These are phyloP conservation scores for Mrakia hoshinonis DNA, from an alignment of 768 basidiomycete genomes.

Conservation along the genomic window DNA sequence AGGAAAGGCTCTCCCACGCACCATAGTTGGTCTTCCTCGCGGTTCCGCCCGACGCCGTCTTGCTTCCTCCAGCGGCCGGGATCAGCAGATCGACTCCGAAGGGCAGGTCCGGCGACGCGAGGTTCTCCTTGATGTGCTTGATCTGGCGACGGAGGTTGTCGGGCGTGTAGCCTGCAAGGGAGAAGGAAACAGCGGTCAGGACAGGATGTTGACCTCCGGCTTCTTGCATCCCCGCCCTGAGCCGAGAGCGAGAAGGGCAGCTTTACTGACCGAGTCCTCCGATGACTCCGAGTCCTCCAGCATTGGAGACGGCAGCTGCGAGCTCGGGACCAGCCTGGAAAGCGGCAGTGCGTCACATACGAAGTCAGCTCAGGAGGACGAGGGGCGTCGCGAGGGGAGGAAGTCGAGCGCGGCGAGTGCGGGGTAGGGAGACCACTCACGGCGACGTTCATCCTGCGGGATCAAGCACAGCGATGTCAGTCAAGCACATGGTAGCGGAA, in stretches of 20 bases:
- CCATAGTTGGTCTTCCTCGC: slow-evolving; percentile 80
- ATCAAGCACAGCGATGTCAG: background rate
- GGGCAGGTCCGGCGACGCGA: slow-evolving; percentile 47
- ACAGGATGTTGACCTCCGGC: background rate
- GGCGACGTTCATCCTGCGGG: slow-evolving; percentile 24
- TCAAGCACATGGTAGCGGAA: background rate
- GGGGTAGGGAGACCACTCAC: background rate
- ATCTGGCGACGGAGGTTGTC: slow-evolving; percentile 72
- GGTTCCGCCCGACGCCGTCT: slow-evolving; percentile 50
- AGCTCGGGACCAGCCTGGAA: slow-evolving; percentile 54
- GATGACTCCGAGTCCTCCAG: slow-evolving; percentile 85
- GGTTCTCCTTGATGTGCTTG: slow-evolving; percentile 53
- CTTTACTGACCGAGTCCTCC: slow-evolving; percentile 53
- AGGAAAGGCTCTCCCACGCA: background rate
- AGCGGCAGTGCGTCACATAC: too few relatives aligned
- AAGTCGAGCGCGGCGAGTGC: too few relatives aligned
- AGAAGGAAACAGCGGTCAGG: background rate
- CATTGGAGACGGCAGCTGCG: slow-evolving; percentile 88
- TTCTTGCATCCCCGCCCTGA: background rate
- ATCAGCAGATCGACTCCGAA: slow-evolving; percentile 88
- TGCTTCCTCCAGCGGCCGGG: slow-evolving; percentile 42
- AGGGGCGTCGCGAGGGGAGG: background rate
- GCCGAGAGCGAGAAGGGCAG: background rate
- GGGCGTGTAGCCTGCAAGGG: slow-evolving; percentile 62
- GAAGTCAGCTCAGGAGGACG: background rate